Base-by-base conservation (phyloP, 1,139 yeast genomes). In the Diutina rugosa region DNA sequence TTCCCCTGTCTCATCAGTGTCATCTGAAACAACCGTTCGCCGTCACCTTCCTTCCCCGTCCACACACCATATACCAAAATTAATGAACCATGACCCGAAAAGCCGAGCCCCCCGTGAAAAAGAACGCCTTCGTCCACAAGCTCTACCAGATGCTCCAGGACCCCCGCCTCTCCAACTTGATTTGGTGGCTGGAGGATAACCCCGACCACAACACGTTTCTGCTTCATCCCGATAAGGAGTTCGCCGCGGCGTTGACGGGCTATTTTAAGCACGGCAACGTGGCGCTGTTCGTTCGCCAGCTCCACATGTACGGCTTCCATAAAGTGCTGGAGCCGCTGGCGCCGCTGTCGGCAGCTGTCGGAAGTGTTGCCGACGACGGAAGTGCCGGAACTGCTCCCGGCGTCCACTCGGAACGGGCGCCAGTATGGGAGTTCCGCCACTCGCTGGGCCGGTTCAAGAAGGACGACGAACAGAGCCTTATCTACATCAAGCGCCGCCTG, bases 351-450 rank as follows among this genome's bases (percentile, higher is more conserved):
- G 44, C 32, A 10, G 56, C 45, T 49, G 35, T 49, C 30, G 46
- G 51, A 46, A 45, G 55, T 65, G 63, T 55, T 59, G 47, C 55
- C 32, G 45, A 56, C 51, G 46, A 55, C 29, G 41, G 41, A 35
- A 35, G 41, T 47, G 60, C 29, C 55, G 51, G 38, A 44, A 38
- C 38, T 58, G 16, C 55, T 53, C 30, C 55, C 56, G 26, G 58
- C 58, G 61, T 58, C 45, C 61, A 61, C 48, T 70, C 68, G 55
- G 65, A 69, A 56, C 72, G 67, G 57, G 58, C 63, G 46, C 71
- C 75, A 59, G 65, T 79, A 5, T 91, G 98, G 98, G 96, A 89
- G 69, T 91, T 91, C 71, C 85, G 85, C 61, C 99, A 91, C 65
- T 83, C 87, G 53, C 81, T 85, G 48, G 96, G 95, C 6, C 73